Percentiles rank a stretch among this genome's conserved stretches.
Evolutionary conservation across 192 early-diverging fungal genomes (phyloP).

Genomic region (Backusella westeae): DNA sequence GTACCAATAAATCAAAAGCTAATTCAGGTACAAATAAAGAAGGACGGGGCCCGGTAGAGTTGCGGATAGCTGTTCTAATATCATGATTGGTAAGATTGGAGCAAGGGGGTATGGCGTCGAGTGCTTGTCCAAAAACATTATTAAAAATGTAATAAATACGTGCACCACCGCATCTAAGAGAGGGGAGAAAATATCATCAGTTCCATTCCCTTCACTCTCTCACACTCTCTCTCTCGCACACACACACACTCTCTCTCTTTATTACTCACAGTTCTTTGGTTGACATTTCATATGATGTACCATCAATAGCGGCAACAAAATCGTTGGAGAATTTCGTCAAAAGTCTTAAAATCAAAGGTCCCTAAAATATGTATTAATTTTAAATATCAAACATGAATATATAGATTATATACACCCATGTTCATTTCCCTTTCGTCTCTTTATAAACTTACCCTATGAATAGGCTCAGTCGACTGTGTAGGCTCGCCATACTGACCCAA

Average conservation of each 20-base stretch:
- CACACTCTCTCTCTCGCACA: no score
- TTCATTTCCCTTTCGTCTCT: background rate
- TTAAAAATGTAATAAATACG: conserved; percentile 85
- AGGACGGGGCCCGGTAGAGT: conserved; percentile 76
- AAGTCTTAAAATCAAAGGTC: conserved; percentile 61
- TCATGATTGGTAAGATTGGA: conserved; percentile 68
- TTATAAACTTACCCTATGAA: conserved; percentile 39
- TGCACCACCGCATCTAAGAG: conserved; percentile 66
- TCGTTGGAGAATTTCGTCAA: conserved; percentile 76
- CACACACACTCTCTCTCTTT: background rate
- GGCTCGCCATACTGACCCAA: conserved; percentile 65
- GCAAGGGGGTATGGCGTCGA: conserved; percentile 72
- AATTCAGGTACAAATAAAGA: conserved; percentile 84
- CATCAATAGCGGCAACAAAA: conserved; percentile 77
- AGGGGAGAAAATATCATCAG: background rate
- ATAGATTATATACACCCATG: background rate
- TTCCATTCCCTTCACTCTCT: background rate
- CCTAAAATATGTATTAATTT: conserved; percentile 27
- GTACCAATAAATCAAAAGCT: conserved; percentile 81
- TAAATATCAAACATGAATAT: background rate
- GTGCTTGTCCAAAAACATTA: conserved; percentile 70
- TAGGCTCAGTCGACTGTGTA: conserved; percentile 39
- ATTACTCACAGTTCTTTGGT: conserved; percentile 64
- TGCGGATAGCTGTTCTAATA: conserved; percentile 81
- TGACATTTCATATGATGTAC: conserved; percentile 65